Percentiles rank a stretch among this genome's conserved stretches.
Evolutionary conservation across 306 rosid genomes (phyloP).

Genomic region (Medicago arabica): DNA sequence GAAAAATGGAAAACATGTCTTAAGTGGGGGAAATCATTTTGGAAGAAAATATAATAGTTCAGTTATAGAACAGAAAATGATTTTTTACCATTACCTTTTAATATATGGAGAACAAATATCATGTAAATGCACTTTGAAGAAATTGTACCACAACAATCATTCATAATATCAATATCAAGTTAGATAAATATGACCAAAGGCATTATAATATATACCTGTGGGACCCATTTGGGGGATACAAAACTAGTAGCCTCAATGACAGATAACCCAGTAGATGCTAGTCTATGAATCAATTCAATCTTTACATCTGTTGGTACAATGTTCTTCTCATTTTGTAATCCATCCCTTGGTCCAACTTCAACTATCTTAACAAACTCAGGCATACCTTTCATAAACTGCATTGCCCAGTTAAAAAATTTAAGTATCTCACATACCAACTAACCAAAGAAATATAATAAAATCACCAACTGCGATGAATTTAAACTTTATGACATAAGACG

Average conservation of each 20-base stretch:
- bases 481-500: neutral
- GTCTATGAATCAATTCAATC: conserved; percentile 76
- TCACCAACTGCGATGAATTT: conserved; percentile 9
- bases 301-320: conserved; percentile 71
- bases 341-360: conserved; percentile 98
- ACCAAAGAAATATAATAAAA: conserved; percentile 20
- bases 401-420: conserved; percentile 26
- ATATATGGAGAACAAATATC: neutral
- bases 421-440: neutral
- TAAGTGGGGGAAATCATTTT: conserved; percentile 25
- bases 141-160: conserved; percentile 14
- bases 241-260: conserved; percentile 94
- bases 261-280: conserved; percentile 77
- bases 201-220: conserved; percentile 64
- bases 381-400: conserved; percentile 66
- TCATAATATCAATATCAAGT: conserved; percentile 27
- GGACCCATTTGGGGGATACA: conserved; percentile 98
- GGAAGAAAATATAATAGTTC: conserved; percentile 4
- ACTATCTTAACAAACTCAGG: conserved; percentile 87
- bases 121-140: conserved; percentile 28
- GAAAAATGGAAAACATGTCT: too few relatives aligned
- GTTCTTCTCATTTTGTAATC: conserved; percentile 90
- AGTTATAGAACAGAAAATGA: conserved; percentile 10
- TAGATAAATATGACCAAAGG: conserved; percentile 23
- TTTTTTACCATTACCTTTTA: neutral